These are phyloP conservation scores for Apiospora saccharicola DNA, from an alignment of 2,329 filamentous ascomycete species.

Conservation along the genomic window DNA sequence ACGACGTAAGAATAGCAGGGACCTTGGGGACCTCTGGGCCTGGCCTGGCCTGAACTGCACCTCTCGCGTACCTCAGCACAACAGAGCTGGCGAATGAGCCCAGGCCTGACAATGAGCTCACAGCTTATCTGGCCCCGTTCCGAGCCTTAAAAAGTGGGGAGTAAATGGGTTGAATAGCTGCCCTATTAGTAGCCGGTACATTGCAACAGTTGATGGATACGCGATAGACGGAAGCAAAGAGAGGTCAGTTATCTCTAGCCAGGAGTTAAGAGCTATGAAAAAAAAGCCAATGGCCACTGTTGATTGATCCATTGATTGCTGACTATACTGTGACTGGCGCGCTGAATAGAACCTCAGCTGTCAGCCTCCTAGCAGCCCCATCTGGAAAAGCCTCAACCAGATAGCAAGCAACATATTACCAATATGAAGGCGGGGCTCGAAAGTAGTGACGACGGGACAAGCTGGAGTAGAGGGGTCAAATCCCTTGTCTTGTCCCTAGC, in stretches of 20 bases:
- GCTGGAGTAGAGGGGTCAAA: slow-evolving; percentile 15
- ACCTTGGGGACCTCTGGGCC: background rate
- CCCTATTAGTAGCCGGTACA: background rate
- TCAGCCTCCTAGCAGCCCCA: background rate
- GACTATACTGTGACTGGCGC: background rate
- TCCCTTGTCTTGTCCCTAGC: background rate
- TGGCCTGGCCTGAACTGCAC: background rate
- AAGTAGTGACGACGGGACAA: background rate
- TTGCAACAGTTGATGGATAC: background rate
- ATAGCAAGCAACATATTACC: background rate
- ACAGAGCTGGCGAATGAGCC: background rate
- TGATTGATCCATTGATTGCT: too few relatives aligned
- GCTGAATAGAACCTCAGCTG: background rate
- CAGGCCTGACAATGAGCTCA: background rate
- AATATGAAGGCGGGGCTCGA: background rate
- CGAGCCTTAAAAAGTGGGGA: slow-evolving; percentile 21
- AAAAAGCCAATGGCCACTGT: background rate
- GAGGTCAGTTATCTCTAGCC: background rate
- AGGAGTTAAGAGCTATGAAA: background rate
- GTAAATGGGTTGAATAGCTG: background rate
- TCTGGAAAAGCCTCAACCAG: background rate
- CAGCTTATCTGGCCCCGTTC: background rate
- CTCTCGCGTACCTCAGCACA: background rate
- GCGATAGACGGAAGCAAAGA: background rate
- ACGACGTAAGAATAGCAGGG: slow-evolving; percentile 18